Base-by-base conservation (phyloP, 148 eudicot genomes). In the Cornus controversa region DNA sequence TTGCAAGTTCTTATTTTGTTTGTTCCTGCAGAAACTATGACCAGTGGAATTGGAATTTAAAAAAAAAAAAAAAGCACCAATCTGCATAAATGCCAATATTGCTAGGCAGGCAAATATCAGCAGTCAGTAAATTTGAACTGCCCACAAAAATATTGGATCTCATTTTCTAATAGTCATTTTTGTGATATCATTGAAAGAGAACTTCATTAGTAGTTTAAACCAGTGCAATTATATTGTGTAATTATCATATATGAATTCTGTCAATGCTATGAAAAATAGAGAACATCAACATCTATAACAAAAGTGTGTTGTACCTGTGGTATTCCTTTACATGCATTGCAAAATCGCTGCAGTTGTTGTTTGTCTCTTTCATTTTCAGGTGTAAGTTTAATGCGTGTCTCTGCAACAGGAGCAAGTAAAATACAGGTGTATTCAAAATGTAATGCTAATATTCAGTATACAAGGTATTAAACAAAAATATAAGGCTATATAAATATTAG, bases 291-390 rank as follows among this genome's bases (percentile, higher is more conserved):
- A 60, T 60, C 62, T 22, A 54, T 15, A 54, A 15, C 50, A 22
- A n/a, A n/a, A n/a, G 64, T 22, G 25, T 18, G 64, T 20, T 18
- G 24, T 88, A 93, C 99, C 98, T 96, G 99, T 31, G 99, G 99
- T 78, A 96, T 90, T 80, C 99, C 99, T 84, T 93, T 93, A 85
- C 99, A 96, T n/a, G 99, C 99, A 88, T 84, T 86, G 77, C 95
- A 89, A 75, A 96, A 91, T 47, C 85, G 86, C 83, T 85, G 93
- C 87, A 96, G 85, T 66, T 91, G 89, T 54, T 87, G 90, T 77
- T 81, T 88, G 72, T 93, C 92, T 27, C 76, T 84, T 80, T 86
- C 95, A 37, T 72, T 68, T 62, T 73, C 79, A 58, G 95, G 83
- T 53, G 92, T 88, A 76, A 96, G 93, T 81, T 89, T 96, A 57